phyloP scores from a whole-genome alignment of 2,329 filamentous ascomycete genomes.

The Cyphellophora attinorum region DNA sequence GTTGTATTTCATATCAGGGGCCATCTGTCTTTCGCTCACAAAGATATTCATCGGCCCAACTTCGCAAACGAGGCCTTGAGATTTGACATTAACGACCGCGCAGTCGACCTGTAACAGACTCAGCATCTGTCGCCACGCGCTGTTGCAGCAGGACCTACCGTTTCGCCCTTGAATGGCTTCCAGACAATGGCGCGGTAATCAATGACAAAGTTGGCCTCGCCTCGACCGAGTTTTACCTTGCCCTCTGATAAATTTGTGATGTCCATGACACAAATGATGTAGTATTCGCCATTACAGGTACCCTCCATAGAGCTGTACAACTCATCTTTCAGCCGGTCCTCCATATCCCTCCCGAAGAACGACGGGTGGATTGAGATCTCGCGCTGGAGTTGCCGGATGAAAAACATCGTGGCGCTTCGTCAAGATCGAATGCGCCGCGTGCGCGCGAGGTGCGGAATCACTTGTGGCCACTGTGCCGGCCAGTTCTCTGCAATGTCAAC shows the following conservation, averaged over 20 bases:
- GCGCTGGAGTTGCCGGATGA: conserved; percentile 93
- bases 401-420: conserved; percentile 65
- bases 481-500: too few species aligned
- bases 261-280: conserved; percentile 96
- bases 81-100: conserved; percentile 82
- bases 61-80: conserved; percentile 65
- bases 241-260: conserved; percentile 91
- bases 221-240: conserved; percentile 81
- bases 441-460: too few species aligned
- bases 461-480: too few species aligned
- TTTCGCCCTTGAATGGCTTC: conserved; percentile 96
- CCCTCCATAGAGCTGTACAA: conserved; percentile 91
- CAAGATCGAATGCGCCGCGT: too few species aligned
- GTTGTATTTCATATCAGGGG: conserved; percentile 85
- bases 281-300: conserved; percentile 89
- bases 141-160: conserved; percentile 77
- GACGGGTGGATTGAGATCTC: conserved; percentile 92
- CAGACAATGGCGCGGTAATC: conserved; percentile 93
- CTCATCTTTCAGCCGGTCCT: conserved; percentile 80
- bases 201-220: conserved; percentile 88
- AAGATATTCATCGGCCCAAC: conserved; percentile 40
- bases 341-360: conserved; percentile 90
- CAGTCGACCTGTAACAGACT: conserved; percentile 83
- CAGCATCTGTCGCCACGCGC: conserved; percentile 83
- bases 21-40: conserved; percentile 56